A percentile compares a stretch with the other conserved stretches of the same genome.
phyloP scores from a whole-genome alignment of 495 filamentous ascomycete species.

The Venustampulla echinocandica region DNA sequence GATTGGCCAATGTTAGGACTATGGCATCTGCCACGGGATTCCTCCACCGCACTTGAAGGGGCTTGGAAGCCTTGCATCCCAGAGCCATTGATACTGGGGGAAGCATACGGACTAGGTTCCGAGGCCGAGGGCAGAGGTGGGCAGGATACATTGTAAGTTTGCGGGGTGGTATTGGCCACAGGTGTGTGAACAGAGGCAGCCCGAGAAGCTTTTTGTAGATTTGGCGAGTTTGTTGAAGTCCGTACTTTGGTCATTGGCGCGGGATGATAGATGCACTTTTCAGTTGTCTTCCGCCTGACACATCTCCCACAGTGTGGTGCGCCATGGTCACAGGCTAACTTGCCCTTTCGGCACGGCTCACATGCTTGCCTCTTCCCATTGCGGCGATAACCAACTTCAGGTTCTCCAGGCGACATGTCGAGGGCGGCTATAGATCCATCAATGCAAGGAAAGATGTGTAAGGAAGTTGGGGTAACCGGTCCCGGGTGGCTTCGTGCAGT shows the following conservation, averaged over 20 bases:
- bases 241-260: conserved; percentile 20
- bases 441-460: background rate
- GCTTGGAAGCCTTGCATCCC: background rate
- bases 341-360: conserved; percentile 46
- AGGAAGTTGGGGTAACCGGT: too few relatives aligned
- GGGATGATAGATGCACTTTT: conserved; percentile 23
- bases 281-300: conserved; percentile 28
- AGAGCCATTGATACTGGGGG: background rate
- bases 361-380: conserved; percentile 45
- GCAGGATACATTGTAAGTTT: too few relatives aligned
- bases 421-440: background rate
- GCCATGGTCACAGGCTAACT: conserved; percentile 42
- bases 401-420: conserved; percentile 6
- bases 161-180: too few relatives aligned
- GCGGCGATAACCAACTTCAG: conserved; percentile 25
- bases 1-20: background rate
- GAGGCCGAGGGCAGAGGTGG: too few relatives aligned
- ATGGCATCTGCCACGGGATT: background rate
- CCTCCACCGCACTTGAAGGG: background rate
- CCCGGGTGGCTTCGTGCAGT: too few relatives aligned
- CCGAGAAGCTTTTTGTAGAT: too few relatives aligned
- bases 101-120: background rate
- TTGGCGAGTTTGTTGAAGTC: background rate
- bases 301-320: conserved; percentile 40
- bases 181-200: background rate